Conservation (phyloP, 1,284 basidiomycete genomes). For the Pyrrhoderma noxium region DNA sequence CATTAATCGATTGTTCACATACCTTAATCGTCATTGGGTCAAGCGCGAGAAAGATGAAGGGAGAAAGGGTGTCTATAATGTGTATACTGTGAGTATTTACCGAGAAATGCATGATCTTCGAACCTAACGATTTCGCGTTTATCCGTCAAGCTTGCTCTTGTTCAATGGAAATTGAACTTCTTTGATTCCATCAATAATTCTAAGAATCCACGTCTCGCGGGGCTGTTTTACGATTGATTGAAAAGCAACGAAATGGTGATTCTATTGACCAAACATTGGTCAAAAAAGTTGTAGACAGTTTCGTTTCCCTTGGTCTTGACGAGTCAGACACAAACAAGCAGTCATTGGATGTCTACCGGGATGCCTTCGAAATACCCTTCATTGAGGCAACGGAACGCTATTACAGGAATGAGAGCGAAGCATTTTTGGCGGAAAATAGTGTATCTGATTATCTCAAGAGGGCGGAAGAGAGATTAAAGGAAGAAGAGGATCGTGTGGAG, state of each 20-base stretch:
- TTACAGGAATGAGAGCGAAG: slow-evolving; percentile 87
- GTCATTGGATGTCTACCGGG: slow-evolving; percentile 91
- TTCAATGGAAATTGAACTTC: slow-evolving; percentile 93
- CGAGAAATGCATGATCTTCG: no score
- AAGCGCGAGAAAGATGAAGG: slow-evolving; percentile 98
- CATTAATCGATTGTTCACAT: slow-evolving; percentile 92
- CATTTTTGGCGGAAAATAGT: slow-evolving; percentile 84
- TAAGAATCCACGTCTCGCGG: slow-evolving; percentile 80
- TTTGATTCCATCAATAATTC: slow-evolving; percentile 83
- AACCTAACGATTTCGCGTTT: no score
- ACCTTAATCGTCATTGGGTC: slow-evolving; percentile 98
- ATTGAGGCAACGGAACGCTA: slow-evolving; percentile 84
- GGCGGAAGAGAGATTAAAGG: slow-evolving; percentile 85
- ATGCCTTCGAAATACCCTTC: slow-evolving; percentile 88
- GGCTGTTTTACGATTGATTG: slow-evolving; percentile 85
- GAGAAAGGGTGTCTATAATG: slow-evolving; percentile 88
- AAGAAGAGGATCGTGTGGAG: slow-evolving; percentile 95
- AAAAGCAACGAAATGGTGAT: slow-evolving; percentile 92
- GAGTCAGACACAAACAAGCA: slow-evolving; percentile 86
- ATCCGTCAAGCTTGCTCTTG: slow-evolving; percentile 91
- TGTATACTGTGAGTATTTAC: slow-evolving; percentile 84
- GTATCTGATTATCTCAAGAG: slow-evolving; percentile 97
- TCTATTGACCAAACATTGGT: slow-evolving; percentile 89
- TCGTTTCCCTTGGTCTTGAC: slow-evolving; percentile 94
- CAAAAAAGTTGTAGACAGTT: slow-evolving; percentile 95